A percentile compares a stretch with the other conserved stretches of the same genome.
phyloP scores from a whole-genome alignment of 371 early-diverging fungal genomes.

The Ordospora pajunii region DNA sequence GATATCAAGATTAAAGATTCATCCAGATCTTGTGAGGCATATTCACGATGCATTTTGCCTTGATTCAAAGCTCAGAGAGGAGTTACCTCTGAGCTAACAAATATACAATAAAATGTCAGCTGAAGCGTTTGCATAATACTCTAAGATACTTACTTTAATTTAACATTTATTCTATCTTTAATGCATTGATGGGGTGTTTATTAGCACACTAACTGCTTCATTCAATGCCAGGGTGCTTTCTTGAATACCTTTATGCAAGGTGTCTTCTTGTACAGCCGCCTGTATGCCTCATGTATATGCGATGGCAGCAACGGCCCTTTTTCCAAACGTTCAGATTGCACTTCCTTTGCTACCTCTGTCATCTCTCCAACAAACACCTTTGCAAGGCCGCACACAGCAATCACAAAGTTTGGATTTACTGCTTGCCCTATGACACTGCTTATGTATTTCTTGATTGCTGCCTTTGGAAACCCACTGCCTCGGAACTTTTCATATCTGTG shows the following conservation, averaged over 20 bases:
- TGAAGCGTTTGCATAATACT: neutral
- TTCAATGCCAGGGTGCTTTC: conserved; percentile 42
- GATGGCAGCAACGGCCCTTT: conserved; percentile 66
- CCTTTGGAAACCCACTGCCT: conserved; percentile 71
- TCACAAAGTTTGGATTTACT: conserved; percentile 71
- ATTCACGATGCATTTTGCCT: conserved; percentile 1
- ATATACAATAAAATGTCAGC: neutral
- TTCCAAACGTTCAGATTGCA: conserved; percentile 55
- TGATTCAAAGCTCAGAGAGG: neutral
- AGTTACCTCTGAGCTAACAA: neutral
- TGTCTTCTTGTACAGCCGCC: conserved; percentile 66
- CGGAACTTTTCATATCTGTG: conserved; percentile 78
- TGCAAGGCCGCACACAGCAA: conserved; percentile 78
- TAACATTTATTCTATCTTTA: neutral
- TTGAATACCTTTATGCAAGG: conserved; percentile 55
- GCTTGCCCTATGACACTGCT: conserved; percentile 66
- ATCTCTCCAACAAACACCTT: conserved; percentile 91
- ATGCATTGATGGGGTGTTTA: neutral
- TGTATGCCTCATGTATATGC: conserved; percentile 76
- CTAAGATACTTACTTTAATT: neutral
- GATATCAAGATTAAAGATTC: neutral
- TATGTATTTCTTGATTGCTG: conserved; percentile 70
- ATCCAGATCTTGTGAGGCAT: neutral
- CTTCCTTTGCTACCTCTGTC: conserved; percentile 68
- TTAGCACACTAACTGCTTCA: neutral